A percentile compares a stretch with the other conserved stretches of the same genome.
Conservation (phyloP, 179 eudicot genomes). For the Amaranthus tricolor region DNA sequence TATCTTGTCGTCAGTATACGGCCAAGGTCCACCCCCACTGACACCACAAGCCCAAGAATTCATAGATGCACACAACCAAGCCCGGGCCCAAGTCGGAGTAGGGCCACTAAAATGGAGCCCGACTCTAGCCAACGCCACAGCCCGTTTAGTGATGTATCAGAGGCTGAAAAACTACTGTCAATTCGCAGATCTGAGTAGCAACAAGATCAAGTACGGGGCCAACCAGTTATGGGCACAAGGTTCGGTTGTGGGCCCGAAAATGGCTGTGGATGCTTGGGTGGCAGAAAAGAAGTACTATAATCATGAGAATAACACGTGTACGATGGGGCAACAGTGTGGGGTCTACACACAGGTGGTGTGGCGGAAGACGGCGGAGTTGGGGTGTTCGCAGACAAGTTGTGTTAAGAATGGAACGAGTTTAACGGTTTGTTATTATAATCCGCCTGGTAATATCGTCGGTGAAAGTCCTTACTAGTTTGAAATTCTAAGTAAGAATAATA, state of each 20-base stretch:
- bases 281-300: slow-evolving; percentile 55
- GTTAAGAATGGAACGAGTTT: slow-evolving; percentile 35
- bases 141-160: slow-evolving; percentile 47
- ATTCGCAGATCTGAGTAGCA: slow-evolving; percentile 54
- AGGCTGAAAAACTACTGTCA: slow-evolving; percentile 49
- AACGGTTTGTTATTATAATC: slow-evolving; percentile 67
- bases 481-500: no score
- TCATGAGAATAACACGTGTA: slow-evolving; percentile 46
- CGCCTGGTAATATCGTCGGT: slow-evolving; percentile 70
- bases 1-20: neutral
- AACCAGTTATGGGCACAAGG: slow-evolving; percentile 64
- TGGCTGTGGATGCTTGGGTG: slow-evolving; percentile 63
- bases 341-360: slow-evolving; percentile 87
- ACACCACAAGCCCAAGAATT: slow-evolving; percentile 20
- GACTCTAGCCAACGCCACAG: slow-evolving; percentile 45
- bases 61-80: slow-evolving; percentile 28
- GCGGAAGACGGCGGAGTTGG: slow-evolving; percentile 56
- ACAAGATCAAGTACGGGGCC: slow-evolving; percentile 51
- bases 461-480: slow-evolving; percentile 54
- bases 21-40: neutral
- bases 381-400: slow-evolving; percentile 62
- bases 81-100: slow-evolving; percentile 48
- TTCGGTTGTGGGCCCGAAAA: slow-evolving; percentile 34
- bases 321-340: slow-evolving; percentile 46
- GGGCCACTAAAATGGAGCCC: slow-evolving; percentile 56